These are phyloP conservation scores for Hyphopichia wangnamkhiaoensis DNA, from an alignment of 1,139 yeast species.

Conservation along the genomic window DNA sequence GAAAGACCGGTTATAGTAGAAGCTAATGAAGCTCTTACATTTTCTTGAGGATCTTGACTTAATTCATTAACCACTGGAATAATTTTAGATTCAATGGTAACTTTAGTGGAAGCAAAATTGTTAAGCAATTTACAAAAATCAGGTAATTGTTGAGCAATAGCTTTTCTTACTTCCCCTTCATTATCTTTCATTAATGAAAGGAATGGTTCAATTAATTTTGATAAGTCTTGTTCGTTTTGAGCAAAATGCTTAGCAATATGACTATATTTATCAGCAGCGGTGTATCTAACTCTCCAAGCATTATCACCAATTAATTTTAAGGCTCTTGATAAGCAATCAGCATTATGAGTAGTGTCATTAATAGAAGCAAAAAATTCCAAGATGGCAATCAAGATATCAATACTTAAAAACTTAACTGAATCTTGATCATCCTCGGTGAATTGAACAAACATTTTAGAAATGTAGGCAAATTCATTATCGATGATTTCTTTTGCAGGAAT, in stretches of 20 bases:
- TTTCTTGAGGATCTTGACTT: constrained; percentile 89
- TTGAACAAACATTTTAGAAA: constrained; percentile 79
- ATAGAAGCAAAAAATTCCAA: constrained; percentile 61
- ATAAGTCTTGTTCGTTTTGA: constrained; percentile 50
- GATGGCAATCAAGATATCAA: constrained; percentile 80
- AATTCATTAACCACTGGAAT: constrained; percentile 83
- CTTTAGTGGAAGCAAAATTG: constrained; percentile 43
- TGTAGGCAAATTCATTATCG: constrained; percentile 66
- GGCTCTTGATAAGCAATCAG: constrained; percentile 57
- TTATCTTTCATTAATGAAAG: constrained; percentile 81
- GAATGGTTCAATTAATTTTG: constrained; percentile 67
- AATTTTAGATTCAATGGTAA: constrained; percentile 65
- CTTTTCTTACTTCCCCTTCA: constrained; percentile 96
- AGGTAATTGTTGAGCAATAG: constrained; percentile 89
- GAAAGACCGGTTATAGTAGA: constrained; percentile 84
- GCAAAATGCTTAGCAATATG: constrained; percentile 69
- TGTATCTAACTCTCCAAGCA: constrained; percentile 97
- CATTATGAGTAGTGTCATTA: constrained; percentile 57
- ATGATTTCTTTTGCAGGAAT: constrained; percentile 29
- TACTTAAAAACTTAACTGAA: constrained; percentile 86
- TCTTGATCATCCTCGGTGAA: constrained; percentile 89
- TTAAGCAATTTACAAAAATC: constrained; percentile 64
- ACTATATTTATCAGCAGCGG: constrained; percentile 92
- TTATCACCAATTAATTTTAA: constrained; percentile 79
- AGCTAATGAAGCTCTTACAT: constrained; percentile 91